These are phyloP conservation scores for Calocybe indica DNA, from an alignment of 768 basidiomycete species.

Conservation along the genomic window DNA sequence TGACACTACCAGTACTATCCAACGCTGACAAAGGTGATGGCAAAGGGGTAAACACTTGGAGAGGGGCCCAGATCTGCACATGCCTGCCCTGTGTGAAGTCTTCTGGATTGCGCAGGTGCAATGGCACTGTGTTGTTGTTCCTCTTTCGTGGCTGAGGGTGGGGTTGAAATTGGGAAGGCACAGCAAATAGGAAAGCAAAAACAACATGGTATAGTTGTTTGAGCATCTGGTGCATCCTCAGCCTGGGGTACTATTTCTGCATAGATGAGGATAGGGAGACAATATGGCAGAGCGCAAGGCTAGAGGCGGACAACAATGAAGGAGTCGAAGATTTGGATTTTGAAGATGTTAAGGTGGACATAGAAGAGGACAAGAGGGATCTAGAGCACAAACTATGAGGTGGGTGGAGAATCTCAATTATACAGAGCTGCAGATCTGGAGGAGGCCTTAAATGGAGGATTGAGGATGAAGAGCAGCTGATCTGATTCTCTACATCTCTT, in stretches of 20 bases:
- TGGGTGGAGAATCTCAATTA: slow-evolving; percentile 35
- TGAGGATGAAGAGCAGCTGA: slow-evolving; percentile 21
- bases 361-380: slow-evolving; percentile 19
- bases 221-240: too few species aligned
- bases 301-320: background rate
- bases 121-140: too few species aligned
- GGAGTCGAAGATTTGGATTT: background rate
- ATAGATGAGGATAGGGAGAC: too few species aligned
- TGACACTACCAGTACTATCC: background rate
- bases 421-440: slow-evolving; percentile 40
- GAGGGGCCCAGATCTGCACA: slow-evolving; percentile 45
- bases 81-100: slow-evolving; percentile 33
- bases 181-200: too few species aligned
- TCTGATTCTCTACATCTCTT: slow-evolving; percentile 39
- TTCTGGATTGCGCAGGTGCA: slow-evolving; percentile 27
- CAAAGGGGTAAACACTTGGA: slow-evolving; percentile 35
- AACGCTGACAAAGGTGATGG: slow-evolving; percentile 6
- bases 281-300: too few species aligned
- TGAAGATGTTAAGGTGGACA: slow-evolving; percentile 13
- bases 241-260: too few species aligned
- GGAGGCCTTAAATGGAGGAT: slow-evolving; percentile 21
- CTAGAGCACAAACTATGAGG: slow-evolving; percentile 19
- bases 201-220: too few species aligned
- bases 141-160: too few species aligned
- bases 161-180: too few species aligned